A percentile compares a stretch with the other conserved stretches of the same genome.
Evolutionary conservation across 163 green algal species (phyloP).

Genomic region (Scenedesmus sp.): DNA sequence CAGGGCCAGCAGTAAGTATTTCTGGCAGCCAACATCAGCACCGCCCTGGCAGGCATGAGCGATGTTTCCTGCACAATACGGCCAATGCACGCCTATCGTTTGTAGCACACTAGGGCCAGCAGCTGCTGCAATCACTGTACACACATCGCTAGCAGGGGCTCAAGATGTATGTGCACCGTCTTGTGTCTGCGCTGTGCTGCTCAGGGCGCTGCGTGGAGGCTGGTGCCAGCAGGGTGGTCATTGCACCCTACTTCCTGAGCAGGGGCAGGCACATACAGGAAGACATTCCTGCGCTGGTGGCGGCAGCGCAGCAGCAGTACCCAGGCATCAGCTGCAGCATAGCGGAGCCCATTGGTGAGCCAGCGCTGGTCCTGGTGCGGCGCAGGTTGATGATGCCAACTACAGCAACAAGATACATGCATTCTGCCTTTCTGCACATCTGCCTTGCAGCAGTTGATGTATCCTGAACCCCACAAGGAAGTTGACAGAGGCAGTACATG

Average conservation of each 20-base stretch:
- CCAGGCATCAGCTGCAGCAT: conserved; percentile 74
- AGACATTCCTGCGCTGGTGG: conserved; percentile 88
- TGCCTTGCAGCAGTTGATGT: background rate
- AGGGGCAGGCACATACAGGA: conserved; percentile 82
- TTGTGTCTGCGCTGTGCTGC: background rate
- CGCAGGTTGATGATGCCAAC: background rate
- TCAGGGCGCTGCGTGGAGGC: conserved; percentile 42
- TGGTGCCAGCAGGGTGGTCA: conserved; percentile 70
- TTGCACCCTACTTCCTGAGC: conserved; percentile 93
- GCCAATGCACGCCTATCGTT: too few relatives aligned
- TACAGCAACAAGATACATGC: background rate
- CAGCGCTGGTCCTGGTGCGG: background rate
- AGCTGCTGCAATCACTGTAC: too few relatives aligned
- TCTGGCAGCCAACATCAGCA: background rate
- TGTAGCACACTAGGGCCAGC: too few relatives aligned
- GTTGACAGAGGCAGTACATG: background rate
- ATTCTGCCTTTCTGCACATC: background rate
- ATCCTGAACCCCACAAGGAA: too few relatives aligned
- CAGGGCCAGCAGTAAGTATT: background rate
- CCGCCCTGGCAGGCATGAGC: too few relatives aligned
- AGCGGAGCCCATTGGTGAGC: conserved; percentile 84
- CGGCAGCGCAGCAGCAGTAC: conserved; percentile 69
- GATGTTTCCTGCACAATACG: background rate
- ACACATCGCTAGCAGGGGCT: too few relatives aligned
- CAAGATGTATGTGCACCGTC: background rate